Evolutionary conservation across 176 grass and related monocot species (phyloP), one percentile per base, ranked within the genome.

Genomic region (Tillandsia fasciculata): DNA sequence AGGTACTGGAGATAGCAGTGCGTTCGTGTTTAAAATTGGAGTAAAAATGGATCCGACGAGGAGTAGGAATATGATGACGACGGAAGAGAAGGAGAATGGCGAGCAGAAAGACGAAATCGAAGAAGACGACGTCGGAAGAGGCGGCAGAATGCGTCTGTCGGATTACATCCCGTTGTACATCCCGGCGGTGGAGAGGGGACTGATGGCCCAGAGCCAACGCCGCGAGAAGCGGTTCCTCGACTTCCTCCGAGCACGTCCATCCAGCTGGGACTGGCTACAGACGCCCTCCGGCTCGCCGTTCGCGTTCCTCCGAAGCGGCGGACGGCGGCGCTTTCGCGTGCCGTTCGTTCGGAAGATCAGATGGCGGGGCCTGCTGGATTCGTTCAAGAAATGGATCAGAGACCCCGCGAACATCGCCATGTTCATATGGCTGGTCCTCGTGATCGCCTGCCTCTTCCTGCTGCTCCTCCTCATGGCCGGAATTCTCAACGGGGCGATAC

Each of bases 81-180:
- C 29, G 29, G 24, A 24, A 24, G 24, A 24, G 24, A 1, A 24
- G 15, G 17, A 76, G 50, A 42, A 66, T 53, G 73, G 24, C 0
- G 69, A 15, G 22, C 68, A 71, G n/a, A 24, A 11, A 54, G 8
- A 20, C 10, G 77, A 54, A 47, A 72, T 65, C 24, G 26, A 64
- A 56, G 67, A 72, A 53, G 64, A 70, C 11, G 64, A 70, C 11
- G 5, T 4, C 3, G 71, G 15, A 26, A 14, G 24, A 33, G 76
- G 11, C 22, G n/a, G 48, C n/a, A 23, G 11, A 78, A 77, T 26
- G 74, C 69, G 63, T 14, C 84, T 90, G 47, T 33, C 78, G 49
- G 87, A 99, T 72, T 87, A 87, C 84, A 90, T 90, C 65, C 84
- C 89, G 9, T 78, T 99, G 57, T 90, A 86, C 77, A 86, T 90